Percentiles rank a stretch among this genome's conserved stretches.
Evolutionary conservation across 2,329 filamentous ascomycete genomes (phyloP).

Genomic region (Hirsutella minnesotensis): DNA sequence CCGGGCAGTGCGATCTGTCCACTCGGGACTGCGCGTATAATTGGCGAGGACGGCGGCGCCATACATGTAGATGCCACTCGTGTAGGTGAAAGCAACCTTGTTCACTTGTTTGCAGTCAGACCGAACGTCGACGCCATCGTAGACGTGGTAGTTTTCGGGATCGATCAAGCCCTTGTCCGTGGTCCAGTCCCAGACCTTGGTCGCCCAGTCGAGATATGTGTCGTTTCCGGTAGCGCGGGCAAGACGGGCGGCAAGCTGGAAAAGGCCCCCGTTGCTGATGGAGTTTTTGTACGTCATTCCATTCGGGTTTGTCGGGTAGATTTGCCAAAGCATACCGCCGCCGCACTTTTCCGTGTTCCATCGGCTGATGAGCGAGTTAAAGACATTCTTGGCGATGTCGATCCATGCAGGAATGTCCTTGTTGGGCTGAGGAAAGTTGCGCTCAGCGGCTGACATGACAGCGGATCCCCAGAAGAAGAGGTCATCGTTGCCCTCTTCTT

Average conservation of each 20-base stretch:
- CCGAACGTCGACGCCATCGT: constrained; percentile 46
- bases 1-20: constrained; percentile 39
- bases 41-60: constrained; percentile 55
- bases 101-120: constrained; percentile 42
- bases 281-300: constrained; percentile 78
- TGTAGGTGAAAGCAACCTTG: constrained; percentile 51
- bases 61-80: constrained; percentile 52
- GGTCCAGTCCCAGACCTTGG: constrained; percentile 56
- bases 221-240: constrained; percentile 56
- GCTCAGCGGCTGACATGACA: constrained; percentile 56
- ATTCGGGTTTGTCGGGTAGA: constrained; percentile 59
- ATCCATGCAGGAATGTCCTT: constrained; percentile 48
- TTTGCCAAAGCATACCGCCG: constrained; percentile 73
- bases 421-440: constrained; percentile 53
- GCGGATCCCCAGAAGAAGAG: constrained; percentile 64
- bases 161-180: constrained; percentile 44
- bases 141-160: constrained; percentile 36
- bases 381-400: constrained; percentile 56
- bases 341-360: constrained; percentile 59
- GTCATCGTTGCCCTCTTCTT: constrained; percentile 63
- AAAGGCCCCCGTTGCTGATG: constrained; percentile 71
- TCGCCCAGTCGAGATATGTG: constrained; percentile 56
- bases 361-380: constrained; percentile 55
- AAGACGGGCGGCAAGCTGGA: constrained; percentile 67
- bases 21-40: constrained; percentile 38